Evolutionary conservation across 2,329 filamentous ascomycete genomes (phyloP), one percentile per base, ranked within the genome.

Genomic region (Fusarium albidum): DNA sequence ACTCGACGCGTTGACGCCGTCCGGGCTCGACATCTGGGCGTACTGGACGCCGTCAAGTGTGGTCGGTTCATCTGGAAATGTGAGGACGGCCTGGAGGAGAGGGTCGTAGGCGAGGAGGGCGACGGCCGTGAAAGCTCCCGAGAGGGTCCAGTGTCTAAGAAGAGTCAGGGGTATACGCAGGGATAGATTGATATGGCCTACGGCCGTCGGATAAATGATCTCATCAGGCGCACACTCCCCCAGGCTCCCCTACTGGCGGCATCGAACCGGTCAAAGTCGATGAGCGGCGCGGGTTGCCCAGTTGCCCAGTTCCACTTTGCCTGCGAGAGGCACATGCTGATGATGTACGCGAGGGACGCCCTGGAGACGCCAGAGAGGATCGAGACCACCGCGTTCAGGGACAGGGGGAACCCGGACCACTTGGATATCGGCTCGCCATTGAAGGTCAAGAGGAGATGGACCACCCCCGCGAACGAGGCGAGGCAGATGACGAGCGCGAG

Each of bases 221-320:
- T 6, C 0, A 63, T 33, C 0, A 63, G 37, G 8, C 60, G 52
- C 1, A 57, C 2, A n/a, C 49, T 49, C 1, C 58, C 60, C 47
- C 43, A 59, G 3, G 47, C 31, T 0, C 55, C 58, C 17, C 60
- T n/a, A 11, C 55, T 63, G 2, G 58, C 55, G 6, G 46, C 55
- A 29, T 61, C 55, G 8, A 61, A 49, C 1, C 60, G 60, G 21
- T 63, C 52, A 37, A 63, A 62, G n/a, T 57, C 58, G 0, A 59
- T 39, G 1, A 63, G 17, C 1, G 51, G 52, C 2, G 44, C 46
- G 0, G 33, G 13, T 10, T 32, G 13, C 9, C 28, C 25, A 2
- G 25, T 41, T 4, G 50, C 6, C 58, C 58, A 63, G 9, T 57
- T 61, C 60, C 60, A 63, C 18, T 61, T 61, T 3, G 39, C 29